Percentiles rank a stretch among this genome's conserved stretches.
Evolutionary conservation across 495 filamentous ascomycete species (phyloP).

Genomic region (Cercophora scortea): DNA sequence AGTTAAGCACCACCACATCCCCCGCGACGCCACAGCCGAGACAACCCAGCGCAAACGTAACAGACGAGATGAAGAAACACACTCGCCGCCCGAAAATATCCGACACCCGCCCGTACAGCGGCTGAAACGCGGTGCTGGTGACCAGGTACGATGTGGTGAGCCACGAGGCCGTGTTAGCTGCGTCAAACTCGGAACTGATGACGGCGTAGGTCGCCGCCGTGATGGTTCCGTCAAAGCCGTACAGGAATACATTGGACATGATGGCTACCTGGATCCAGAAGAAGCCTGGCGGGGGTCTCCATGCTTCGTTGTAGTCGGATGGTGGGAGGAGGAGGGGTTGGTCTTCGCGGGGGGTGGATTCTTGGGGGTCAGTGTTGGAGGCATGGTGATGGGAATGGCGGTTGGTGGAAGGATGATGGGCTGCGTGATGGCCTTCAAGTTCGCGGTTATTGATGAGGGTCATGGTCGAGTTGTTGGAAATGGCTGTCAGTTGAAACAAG

Average conservation of each 20-base stretch:
- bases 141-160: slow-evolving; percentile 70
- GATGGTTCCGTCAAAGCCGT: slow-evolving; percentile 60
- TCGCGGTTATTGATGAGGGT: too few species aligned
- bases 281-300: slow-evolving; percentile 31
- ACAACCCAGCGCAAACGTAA: slow-evolving; percentile 39
- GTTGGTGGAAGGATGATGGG: too few species aligned
- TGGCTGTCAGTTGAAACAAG: too few species aligned
- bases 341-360: slow-evolving; percentile 5
- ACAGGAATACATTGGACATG: slow-evolving; percentile 59
- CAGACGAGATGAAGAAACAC: slow-evolving; percentile 40
- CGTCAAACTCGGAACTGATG: slow-evolving; percentile 50
- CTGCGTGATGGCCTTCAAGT: too few species aligned
- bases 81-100: slow-evolving; percentile 47
- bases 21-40: slow-evolving; percentile 38
- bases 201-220: slow-evolving; percentile 58
- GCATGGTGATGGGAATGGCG: too few species aligned
- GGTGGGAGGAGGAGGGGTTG: slow-evolving; percentile 29
- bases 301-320: slow-evolving; percentile 21
- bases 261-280: slow-evolving; percentile 46
- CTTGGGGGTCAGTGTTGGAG: too few species aligned
- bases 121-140: slow-evolving; percentile 60
- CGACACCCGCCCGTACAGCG: slow-evolving; percentile 37
- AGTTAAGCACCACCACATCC: slow-evolving; percentile 33
- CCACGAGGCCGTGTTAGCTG: slow-evolving; percentile 51
- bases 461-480: too few species aligned